Conservation (phyloP, 2,329 filamentous ascomycete species). For the Penicillium sp. region DNA sequence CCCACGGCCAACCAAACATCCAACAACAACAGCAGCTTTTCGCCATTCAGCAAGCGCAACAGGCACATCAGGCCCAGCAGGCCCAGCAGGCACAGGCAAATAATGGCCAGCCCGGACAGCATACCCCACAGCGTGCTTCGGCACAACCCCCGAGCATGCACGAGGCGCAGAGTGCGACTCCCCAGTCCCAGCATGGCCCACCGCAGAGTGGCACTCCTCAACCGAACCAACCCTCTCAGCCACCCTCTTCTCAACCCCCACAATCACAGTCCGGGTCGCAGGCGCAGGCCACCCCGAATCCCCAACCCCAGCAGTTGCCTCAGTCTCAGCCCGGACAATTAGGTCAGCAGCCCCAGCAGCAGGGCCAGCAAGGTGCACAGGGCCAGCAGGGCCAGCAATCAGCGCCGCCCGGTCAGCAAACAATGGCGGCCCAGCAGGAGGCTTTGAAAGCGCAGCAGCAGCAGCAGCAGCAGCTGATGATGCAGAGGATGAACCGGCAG, state of each 20-base stretch:
- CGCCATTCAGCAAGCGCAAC: conserved; percentile 21
- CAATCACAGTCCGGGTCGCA: conserved; percentile 36
- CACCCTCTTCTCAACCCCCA: conserved; percentile 36
- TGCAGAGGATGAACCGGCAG: conserved; percentile 36
- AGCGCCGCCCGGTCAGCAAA: conserved; percentile 36
- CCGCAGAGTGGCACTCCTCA: conserved; percentile 41
- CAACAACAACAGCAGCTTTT: conserved; percentile 39
- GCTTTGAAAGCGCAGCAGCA: conserved; percentile 43
- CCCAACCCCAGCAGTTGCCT: conserved; percentile 37
- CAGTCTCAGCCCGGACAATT: conserved; percentile 36
- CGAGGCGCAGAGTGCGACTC: conserved; percentile 42
- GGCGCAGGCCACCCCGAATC: conserved; percentile 37
- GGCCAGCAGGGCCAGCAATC: conserved; percentile 39
- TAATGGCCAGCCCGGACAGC: conserved; percentile 24
- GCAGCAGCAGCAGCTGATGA: conserved; percentile 28
- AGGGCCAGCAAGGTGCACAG: conserved; percentile 29
- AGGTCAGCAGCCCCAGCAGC: no score
- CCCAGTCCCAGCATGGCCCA: conserved; percentile 45
- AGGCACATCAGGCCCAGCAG: conserved; percentile 28
- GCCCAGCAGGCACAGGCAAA: conserved; percentile 23
- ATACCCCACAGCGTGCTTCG: conserved; percentile 41
- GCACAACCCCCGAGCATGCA: conserved; percentile 45
- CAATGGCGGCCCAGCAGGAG: conserved; percentile 41
- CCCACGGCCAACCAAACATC: conserved; percentile 42
- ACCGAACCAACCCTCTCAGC: conserved; percentile 30